Base-by-base conservation (phyloP, 805 yeast species). In the Lachancea quebecensis region DNA sequence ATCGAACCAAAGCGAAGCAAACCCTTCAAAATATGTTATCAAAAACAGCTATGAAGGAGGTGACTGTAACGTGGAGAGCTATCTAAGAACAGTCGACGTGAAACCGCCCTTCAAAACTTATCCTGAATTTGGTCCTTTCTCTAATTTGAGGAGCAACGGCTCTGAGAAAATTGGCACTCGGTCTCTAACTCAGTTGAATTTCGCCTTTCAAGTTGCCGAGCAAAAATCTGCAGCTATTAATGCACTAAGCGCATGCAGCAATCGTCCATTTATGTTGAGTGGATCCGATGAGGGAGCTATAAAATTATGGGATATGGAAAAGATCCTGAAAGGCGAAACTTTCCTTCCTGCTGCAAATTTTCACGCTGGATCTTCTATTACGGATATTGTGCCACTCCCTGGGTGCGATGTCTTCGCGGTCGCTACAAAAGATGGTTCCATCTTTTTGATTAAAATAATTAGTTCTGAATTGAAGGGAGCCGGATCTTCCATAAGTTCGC, bases 221-320 rank as follows among this genome's bases (percentile, higher is more conserved):
- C 88, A 82, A 55, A 67, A 67, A n/a, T 70, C 77, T 0, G 43
- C 54, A 41, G 56, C 78, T 2, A 68, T 89, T n/a, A 78, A 72
- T 17, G 66, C 81, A 25, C 58, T 88, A 8, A 76, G 72, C 1
- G 74, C 77, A 0, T 73, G 85, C 4, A 80, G 83, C 0, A 80
- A 82, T 27, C 73, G 78, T 12, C 75, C 75, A 18, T 82, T 77
- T 51, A 80, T 91, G 50, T 67, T 88, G 2, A 81, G 93, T 1
- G 95, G 89, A 2, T 86, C 93, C 7, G 84, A 81, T 39, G 74
- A 75, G 27, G 96, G 97, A 0, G 58, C 67, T 1, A 56, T 93
- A 34, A 82, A 79, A 51, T 63, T 91, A 0, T 93, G 97, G 97
- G 95, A 87, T 57, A 64, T 81, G 0, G 55, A 67, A 9, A 77